Evolutionary conservation across 768 basidiomycete species (phyloP), one percentile per base, ranked within the genome.

Genomic region (Gloeopeniophorella convolvens): DNA sequence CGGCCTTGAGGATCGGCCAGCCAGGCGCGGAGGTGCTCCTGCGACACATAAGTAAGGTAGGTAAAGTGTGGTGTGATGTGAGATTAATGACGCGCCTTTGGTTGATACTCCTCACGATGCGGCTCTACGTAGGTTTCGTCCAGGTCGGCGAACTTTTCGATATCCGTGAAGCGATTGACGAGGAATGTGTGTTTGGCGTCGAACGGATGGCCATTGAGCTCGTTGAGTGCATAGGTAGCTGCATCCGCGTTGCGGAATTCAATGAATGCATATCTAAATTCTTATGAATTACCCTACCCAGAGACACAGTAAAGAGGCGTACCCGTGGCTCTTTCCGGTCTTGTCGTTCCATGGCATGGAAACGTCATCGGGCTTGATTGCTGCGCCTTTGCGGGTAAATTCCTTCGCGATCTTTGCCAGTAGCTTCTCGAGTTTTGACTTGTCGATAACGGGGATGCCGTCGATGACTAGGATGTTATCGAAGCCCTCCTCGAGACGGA

Each of bases 11-110:
- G 74, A 68, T 99, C 96, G 21, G 83, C 89, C 45, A 98, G 77
- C 94, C 95, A 99, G 45, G 89, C 87, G 40, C 90, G 81, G 54
- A 97, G 77, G 70, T 99, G 94, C 65, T 97, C 96, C 92, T 97
- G 58, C 27, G 37, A 7, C 37, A 18, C 35, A 21, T 51, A 5
- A 39, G 31, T 46, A 15, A 35, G 27, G 15, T 9, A 24, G 13
- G 18, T 15, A 24, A 42, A n/a, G 15, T 46, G 40, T 15, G 39
- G 15, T 16, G 41, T 11, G n/a, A 20, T 35, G 28, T 48, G 43
- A 23, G n/a, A 42, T 46, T 1, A 31, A 32, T n/a, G 4, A 53
- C 71, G 27, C 56, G 91, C 92, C 70, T 84, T 82, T 31, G 89
- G 74, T 42, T 71, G 72, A 64, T 84, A 96, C 48, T 84, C 82